These are phyloP conservation scores for Fistulina hepatica DNA, from an alignment of 1,284 basidiomycete genomes.

Conservation along the genomic window DNA sequence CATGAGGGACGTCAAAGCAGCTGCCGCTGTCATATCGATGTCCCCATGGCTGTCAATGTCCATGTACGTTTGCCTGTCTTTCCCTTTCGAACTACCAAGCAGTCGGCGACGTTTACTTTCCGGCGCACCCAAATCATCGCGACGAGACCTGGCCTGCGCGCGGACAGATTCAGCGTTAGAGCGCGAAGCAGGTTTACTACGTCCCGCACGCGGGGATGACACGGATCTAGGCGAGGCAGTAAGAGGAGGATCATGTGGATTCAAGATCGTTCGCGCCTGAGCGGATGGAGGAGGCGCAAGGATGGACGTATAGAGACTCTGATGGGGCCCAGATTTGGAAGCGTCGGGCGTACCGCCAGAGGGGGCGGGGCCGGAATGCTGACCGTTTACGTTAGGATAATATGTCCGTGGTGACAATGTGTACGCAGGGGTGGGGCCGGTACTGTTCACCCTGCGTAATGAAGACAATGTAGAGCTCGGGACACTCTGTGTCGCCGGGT, in stretches of 20 bases:
- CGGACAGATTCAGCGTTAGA: constrained; percentile 40
- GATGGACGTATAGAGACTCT: constrained; percentile 61
- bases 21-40: constrained; percentile 70
- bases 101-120: constrained; percentile 30
- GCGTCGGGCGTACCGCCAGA: constrained; percentile 21
- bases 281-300: constrained; percentile 63
- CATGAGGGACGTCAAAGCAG: constrained; percentile 59
- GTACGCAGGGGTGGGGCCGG: constrained; percentile 36
- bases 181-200: constrained; percentile 24
- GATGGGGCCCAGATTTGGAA: constrained; percentile 27
- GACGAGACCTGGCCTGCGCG: too few relatives aligned
- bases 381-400: constrained; percentile 28
- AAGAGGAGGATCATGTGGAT: constrained; percentile 57
- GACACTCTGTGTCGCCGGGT: constrained; percentile 33
- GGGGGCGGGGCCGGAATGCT: constrained; percentile 20
- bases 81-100: constrained; percentile 41
- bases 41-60: constrained; percentile 39
- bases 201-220: constrained; percentile 30
- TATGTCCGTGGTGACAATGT: constrained; percentile 31
- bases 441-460: constrained; percentile 24
- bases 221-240: constrained; percentile 37
- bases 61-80: constrained; percentile 32
- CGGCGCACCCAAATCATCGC: too few relatives aligned
- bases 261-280: constrained; percentile 63
- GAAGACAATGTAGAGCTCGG: constrained; percentile 22